phyloP scores from a whole-genome alignment of 2,329 filamentous ascomycete genomes.

The Aspergillaceae sp. region DNA sequence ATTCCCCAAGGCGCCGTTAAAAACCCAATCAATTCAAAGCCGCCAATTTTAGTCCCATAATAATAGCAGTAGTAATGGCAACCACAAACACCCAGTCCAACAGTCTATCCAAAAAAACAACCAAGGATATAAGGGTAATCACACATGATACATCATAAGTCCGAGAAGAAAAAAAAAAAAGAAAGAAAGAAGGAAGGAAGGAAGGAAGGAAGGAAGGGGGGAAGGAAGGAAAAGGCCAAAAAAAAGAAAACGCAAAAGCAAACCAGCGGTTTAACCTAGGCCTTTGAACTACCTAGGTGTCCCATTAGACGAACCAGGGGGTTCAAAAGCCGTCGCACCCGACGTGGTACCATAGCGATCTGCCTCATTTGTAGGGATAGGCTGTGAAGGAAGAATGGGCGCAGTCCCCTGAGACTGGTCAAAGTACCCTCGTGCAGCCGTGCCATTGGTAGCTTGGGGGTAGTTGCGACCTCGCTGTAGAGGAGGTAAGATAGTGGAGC shows the following conservation, averaged over 20 bases:
- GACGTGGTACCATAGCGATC: constrained; percentile 24
- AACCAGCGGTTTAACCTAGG: constrained; percentile 1
- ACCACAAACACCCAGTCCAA: constrained; percentile 16
- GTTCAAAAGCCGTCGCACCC: constrained; percentile 20
- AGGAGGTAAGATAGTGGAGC: constrained; percentile 20
- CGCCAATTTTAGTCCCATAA: constrained; percentile 13
- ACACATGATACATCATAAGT: constrained; percentile 4
- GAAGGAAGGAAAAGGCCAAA: neutral
- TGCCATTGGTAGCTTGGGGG: constrained; percentile 22
- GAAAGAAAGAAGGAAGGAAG: constrained; percentile 5
- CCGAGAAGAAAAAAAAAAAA: neutral
- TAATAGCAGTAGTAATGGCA: constrained; percentile 1
- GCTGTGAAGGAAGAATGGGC: constrained; percentile 28
- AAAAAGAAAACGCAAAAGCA: constrained; percentile 7
- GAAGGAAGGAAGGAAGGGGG: constrained; percentile 8
- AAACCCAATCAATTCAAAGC: constrained; percentile 3
- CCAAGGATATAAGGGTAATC: constrained; percentile 9
- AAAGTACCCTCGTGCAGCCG: constrained; percentile 21
- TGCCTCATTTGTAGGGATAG: constrained; percentile 19
- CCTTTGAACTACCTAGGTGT: constrained; percentile 19
- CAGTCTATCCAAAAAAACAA: constrained; percentile 25
- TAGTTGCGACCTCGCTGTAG: constrained; percentile 18
- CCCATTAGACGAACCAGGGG: constrained; percentile 23
- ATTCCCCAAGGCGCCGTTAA: constrained; percentile 3
- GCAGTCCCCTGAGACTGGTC: constrained; percentile 26